phyloP scores from a whole-genome alignment of 345 rosid genomes.

The Tarenaya hassleriana region DNA sequence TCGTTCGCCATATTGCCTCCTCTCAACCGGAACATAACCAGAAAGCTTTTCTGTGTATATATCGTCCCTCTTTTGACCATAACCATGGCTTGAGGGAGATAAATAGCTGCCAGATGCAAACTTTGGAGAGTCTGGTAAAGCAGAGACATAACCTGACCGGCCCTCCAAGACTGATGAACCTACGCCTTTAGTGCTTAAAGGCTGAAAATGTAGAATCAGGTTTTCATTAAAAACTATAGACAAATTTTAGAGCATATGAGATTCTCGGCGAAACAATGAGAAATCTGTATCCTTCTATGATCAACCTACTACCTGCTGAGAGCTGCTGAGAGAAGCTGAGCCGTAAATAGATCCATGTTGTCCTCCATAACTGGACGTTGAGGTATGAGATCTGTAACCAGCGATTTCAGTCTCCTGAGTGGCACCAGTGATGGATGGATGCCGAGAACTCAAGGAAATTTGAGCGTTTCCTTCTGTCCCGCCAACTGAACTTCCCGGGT shows the following conservation, averaged over 20 bases:
- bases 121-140: constrained; percentile 70
- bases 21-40: constrained; percentile 62
- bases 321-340: constrained; percentile 44
- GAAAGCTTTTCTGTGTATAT: constrained; percentile 63
- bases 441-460: constrained; percentile 51
- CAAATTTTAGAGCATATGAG: not conserved
- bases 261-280: not conserved
- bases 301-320: constrained; percentile 51
- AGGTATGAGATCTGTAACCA: constrained; percentile 55
- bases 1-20: constrained; percentile 71
- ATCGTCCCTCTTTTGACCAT: constrained; percentile 69
- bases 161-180: constrained; percentile 56
- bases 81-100: constrained; percentile 58
- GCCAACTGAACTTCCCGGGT: constrained; percentile 59
- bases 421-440: constrained; percentile 47
- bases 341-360: constrained; percentile 66
- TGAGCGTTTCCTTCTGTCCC: constrained; percentile 64
- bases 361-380: constrained; percentile 57
- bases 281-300: not conserved
- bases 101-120: constrained; percentile 60
- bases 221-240: not conserved
- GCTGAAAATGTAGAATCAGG: constrained; percentile 32
- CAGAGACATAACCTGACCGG: constrained; percentile 60
- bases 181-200: constrained; percentile 42
- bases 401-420: constrained; percentile 63